These are phyloP conservation scores for Hordeum pubiflorum DNA, from an alignment of 202 grass and related monocot species.

Conservation along the genomic window DNA sequence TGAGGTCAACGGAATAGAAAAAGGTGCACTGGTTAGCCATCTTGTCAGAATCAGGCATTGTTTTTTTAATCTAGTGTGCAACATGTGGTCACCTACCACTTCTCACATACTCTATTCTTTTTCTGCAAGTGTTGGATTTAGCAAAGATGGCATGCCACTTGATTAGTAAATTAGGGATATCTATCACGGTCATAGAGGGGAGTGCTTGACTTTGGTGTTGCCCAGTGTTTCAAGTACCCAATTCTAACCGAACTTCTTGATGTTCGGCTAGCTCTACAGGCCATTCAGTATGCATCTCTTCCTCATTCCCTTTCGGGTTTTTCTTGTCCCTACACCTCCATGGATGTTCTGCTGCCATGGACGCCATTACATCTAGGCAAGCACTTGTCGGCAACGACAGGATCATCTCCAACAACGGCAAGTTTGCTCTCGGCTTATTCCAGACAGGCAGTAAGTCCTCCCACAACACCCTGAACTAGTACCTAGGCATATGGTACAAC, in stretches of 20 bases:
- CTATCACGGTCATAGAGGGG: background rate
- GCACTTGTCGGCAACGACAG: background rate
- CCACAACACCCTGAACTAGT: conserved; percentile 20
- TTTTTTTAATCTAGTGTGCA: background rate
- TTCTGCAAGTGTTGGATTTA: background rate
- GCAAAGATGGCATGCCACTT: background rate
- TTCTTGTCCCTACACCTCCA: background rate
- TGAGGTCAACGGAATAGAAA: background rate
- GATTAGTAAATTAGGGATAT: conserved; percentile 3
- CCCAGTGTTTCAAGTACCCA: background rate
- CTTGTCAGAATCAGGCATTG: background rate
- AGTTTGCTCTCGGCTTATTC: conserved; percentile 48
- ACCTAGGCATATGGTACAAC: conserved; percentile 60
- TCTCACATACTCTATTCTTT: background rate
- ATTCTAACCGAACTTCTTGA: background rate
- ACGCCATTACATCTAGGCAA: background rate
- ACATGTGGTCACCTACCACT: background rate
- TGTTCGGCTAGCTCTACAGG: background rate
- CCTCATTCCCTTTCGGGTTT: background rate
- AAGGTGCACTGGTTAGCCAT: background rate
- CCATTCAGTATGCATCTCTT: background rate
- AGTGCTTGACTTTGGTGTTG: background rate
- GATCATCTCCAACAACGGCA: conserved; percentile 12
- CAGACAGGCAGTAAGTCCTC: conserved; percentile 9
- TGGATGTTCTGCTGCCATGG: background rate